A percentile compares a stretch with the other conserved stretches of the same genome.
Conservation (phyloP, 495 filamentous ascomycete species). For the Amniculicola lignicola region DNA sequence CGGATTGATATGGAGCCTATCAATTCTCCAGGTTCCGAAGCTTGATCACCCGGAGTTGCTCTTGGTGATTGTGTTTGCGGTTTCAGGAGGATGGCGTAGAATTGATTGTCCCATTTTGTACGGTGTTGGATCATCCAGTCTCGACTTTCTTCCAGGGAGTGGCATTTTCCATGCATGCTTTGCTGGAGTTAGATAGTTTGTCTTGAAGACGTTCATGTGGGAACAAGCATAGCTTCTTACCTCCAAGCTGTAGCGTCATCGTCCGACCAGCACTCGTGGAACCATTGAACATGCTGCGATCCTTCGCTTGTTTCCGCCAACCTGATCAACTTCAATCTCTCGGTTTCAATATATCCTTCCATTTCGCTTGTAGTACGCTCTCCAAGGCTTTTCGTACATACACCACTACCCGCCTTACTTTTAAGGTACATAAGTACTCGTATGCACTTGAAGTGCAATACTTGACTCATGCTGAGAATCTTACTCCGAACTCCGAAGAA, state of each 20-base stretch:
- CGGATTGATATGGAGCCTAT: not conserved
- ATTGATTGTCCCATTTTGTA: not conserved
- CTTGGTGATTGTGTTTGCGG: not conserved
- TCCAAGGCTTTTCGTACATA: no score
- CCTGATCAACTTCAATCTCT: not conserved
- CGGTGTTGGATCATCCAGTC: constrained; percentile 6
- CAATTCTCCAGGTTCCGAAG: not conserved
- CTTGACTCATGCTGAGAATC: no score
- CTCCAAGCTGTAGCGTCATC: not conserved
- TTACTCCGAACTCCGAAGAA: no score
- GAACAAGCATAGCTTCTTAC: not conserved
- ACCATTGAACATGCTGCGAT: constrained; percentile 13
- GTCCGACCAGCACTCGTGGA: constrained; percentile 8
- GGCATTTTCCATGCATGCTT: not conserved
- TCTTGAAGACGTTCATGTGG: not conserved
- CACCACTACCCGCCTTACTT: no score
- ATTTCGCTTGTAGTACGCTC: no score
- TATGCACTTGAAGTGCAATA: no score
- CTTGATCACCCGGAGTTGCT: not conserved
- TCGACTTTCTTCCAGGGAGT: not conserved
- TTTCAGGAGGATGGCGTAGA: constrained; percentile 8
- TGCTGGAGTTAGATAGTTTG: not conserved
- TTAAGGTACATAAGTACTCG: no score
- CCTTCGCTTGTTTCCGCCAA: constrained; percentile 1
- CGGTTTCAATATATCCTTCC: constrained; percentile 4